Percentiles rank a stretch among this genome's conserved stretches.
phyloP scores from a whole-genome alignment of 345 rosid genomes.

The Eucalyptus polybractea region DNA sequence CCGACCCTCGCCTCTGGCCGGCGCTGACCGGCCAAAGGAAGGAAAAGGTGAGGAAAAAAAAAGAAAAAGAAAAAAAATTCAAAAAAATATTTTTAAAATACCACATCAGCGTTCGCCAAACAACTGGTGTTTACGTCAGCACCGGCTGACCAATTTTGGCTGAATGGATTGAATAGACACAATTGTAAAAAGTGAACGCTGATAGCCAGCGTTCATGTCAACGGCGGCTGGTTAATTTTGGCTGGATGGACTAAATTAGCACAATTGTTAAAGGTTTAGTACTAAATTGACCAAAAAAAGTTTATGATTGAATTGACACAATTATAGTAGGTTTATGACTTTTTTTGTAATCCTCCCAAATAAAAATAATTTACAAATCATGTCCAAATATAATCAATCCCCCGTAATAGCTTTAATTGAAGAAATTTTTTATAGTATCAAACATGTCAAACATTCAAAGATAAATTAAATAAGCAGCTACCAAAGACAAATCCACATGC shows the following conservation, averaged over 20 bases:
- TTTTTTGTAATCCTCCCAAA: too few species aligned
- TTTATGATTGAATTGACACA: too few species aligned
- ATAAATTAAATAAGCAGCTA: not conserved
- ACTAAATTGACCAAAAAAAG: too few species aligned
- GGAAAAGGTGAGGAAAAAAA: too few species aligned
- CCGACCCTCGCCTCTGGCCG: fast-evolving
- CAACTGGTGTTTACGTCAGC: fast-evolving
- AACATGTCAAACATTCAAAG: not conserved
- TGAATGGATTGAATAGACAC: fast-evolving
- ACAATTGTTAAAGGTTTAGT: too few species aligned
- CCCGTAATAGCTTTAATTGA: not conserved
- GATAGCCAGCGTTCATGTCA: fast-evolving
- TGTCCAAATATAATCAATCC: not conserved
- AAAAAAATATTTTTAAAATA: too few species aligned
- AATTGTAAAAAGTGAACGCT: too few species aligned
- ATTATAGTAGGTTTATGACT: fast-evolving
- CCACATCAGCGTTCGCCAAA: fast-evolving
- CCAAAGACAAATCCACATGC: not conserved
- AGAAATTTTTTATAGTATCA: not conserved
- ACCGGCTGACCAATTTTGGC: too few species aligned
- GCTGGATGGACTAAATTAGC: fast-evolving
- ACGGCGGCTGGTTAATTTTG: too few species aligned
- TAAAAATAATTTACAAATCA: not conserved
- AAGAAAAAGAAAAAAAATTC: too few species aligned
- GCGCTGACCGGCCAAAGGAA: too few species aligned